A percentile compares a stretch with the other conserved stretches of the same genome.
Conservation (phyloP, 805 yeast genomes). For the Yamadazyma nakazawae region DNA sequence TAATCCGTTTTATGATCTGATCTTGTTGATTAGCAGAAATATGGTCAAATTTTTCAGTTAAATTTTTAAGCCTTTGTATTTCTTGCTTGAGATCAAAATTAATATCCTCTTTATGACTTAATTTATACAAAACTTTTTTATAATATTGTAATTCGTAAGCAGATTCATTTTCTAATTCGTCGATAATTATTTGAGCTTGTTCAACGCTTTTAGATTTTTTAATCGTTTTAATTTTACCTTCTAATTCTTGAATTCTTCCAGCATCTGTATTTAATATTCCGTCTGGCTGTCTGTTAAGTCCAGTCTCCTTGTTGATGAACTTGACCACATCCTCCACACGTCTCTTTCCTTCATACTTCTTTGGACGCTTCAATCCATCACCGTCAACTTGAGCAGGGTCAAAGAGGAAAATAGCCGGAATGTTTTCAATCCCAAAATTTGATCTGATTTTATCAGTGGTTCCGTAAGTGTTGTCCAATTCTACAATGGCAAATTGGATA, state of each 20-base stretch:
- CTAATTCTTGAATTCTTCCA: conserved; percentile 23
- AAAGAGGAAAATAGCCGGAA: conserved; percentile 57
- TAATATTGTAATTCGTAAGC: conserved; percentile 2
- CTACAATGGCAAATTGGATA: conserved; percentile 12
- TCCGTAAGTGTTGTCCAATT: conserved; percentile 41
- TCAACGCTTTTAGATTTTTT: not conserved
- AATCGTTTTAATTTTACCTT: not conserved
- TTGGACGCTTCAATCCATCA: conserved; percentile 21
- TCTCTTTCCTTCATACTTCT: conserved; percentile 23
- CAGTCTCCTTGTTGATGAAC: conserved; percentile 26
- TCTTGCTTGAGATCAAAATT: conserved; percentile 3
- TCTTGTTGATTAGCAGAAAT: conserved; percentile 2
- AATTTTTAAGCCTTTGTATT: not conserved
- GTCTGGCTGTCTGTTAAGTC: conserved; percentile 27
- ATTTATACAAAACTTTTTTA: conserved; percentile 4
- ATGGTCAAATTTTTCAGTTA: not conserved
- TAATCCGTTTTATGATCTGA: conserved; percentile 1
- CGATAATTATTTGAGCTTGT: not conserved
- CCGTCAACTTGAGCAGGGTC: conserved; percentile 19
- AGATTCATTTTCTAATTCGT: not conserved
- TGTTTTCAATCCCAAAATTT: conserved; percentile 40
- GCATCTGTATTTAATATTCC: conserved; percentile 31
- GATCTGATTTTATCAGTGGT: conserved; percentile 41
- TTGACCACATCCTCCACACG: conserved; percentile 20
- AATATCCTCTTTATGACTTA: not conserved